Evolutionary conservation across 2,329 filamentous ascomycete genomes (phyloP), one percentile per base, ranked within the genome.

Genomic region (Coleophoma cylindrospora): DNA sequence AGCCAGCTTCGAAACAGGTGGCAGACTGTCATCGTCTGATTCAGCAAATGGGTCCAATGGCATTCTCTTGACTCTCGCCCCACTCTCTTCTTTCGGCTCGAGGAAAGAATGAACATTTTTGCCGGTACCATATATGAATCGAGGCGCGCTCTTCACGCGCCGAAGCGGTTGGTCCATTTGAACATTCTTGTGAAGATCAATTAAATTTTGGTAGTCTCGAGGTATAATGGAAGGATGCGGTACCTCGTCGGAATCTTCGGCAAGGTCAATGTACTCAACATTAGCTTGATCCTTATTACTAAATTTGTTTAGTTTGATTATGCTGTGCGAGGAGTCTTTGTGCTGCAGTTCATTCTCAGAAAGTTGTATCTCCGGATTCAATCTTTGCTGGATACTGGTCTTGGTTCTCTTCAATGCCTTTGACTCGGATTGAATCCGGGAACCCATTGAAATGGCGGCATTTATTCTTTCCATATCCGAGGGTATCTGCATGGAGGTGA

Each of bases 231-330:
- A 49, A 13, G 52, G 46, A 48, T 62, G 59, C 8, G 50, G 33
- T 13, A 53, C 47, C 6, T 52, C 52, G 32, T 51, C 40, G 8
- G 34, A 43, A 15, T 54, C 54, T 13, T 58, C 36, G 14, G 60
- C 50, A 10, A 68, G 55, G 47, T 68, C 59, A 9, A 67, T 49
- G 12, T 57, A 45, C 38, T 68, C 64, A 19, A 64, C 48, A 9
- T 58, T 51, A 8, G 54, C 47, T 14, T 34, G 6, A 15, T 59
- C 40, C 10, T 33, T 21, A 12, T 41, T 17, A 15, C 37, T 22
- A 12, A 46, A 33, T 21, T 49, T 14, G 27, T 27, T 27, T 5
- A 27, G 27, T 27, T 27, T 27, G 27, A 27, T 8, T 8, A 8
- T 10, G 27, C 21, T 13, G 36, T 14, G 41, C 41, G 13, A 51